A percentile compares a stretch with the other conserved stretches of the same genome.
These are phyloP conservation scores for Labyrinthula sp. DNA, from an alignment of 352 stramenopile species.

Conservation along the genomic window DNA sequence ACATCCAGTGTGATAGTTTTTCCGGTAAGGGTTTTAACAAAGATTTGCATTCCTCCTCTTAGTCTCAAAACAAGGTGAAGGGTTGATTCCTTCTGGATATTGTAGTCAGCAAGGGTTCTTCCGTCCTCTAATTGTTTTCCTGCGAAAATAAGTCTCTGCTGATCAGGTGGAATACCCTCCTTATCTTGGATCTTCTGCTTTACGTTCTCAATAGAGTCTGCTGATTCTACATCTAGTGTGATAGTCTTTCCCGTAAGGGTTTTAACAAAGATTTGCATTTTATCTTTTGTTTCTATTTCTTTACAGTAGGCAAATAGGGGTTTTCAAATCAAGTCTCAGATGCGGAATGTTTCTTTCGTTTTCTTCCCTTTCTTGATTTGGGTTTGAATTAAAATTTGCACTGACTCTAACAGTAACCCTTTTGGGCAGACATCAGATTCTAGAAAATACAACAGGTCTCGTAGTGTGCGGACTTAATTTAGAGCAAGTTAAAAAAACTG, in stretches of 20 bases:
- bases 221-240: constrained; percentile 96
- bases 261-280: constrained; percentile 79
- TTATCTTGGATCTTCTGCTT: constrained; percentile 99
- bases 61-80: constrained; percentile 36
- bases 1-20: constrained; percentile 99
- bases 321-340: too few species aligned
- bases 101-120: constrained; percentile 71
- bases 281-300: constrained; percentile 7
- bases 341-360: too few species aligned
- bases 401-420: too few species aligned
- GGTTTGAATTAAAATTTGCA: too few species aligned
- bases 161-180: constrained; percentile 97
- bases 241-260: constrained; percentile 96
- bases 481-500: too few species aligned
- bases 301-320: too few species aligned
- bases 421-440: too few species aligned
- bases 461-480: too few species aligned
- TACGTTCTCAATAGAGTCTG: constrained; percentile 98
- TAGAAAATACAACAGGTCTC: too few species aligned
- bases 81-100: constrained; percentile 57
- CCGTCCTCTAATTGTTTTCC: constrained; percentile 96
- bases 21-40: constrained; percentile 75
- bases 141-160: constrained; percentile 98
- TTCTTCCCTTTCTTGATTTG: too few species aligned
- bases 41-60: constrained; percentile 60